Percentiles rank a stretch among this genome's conserved stretches.
Evolutionary conservation across 495 filamentous ascomycete genomes (phyloP).

Genomic region (Penicillium cosmopolitanum): DNA sequence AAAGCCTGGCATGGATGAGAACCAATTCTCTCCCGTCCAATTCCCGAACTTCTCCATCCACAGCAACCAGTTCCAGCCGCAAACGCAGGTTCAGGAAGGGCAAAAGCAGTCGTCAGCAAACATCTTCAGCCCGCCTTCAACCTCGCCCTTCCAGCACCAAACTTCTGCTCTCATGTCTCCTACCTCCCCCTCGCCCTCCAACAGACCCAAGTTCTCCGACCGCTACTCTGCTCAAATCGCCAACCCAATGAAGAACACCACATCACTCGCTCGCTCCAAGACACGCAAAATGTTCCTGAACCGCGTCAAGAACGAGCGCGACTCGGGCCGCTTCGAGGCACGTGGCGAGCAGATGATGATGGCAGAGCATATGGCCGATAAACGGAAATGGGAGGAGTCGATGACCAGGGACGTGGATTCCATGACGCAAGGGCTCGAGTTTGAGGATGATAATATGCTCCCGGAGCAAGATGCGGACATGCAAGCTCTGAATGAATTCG

Average conservation of each 20-base stretch:
- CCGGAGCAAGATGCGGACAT: constrained; percentile 41
- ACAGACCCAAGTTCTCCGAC: constrained; percentile 33
- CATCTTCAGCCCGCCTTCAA: constrained; percentile 15
- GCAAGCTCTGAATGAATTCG: constrained; percentile 38
- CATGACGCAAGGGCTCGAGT: constrained; percentile 26
- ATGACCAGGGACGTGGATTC: constrained; percentile 42
- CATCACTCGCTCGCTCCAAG: constrained; percentile 33
- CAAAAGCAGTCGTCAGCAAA: constrained; percentile 7
- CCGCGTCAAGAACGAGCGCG: constrained; percentile 71
- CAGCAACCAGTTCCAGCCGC: constrained; percentile 12
- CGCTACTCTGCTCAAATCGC: constrained; percentile 34
- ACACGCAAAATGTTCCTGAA: constrained; percentile 69
- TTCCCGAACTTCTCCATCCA: constrained; percentile 24
- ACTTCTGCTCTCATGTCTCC: constrained; percentile 14
- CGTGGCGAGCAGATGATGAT: constrained; percentile 75
- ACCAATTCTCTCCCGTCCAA: constrained; percentile 15
- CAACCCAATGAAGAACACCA: constrained; percentile 30
- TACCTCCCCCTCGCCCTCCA: constrained; percentile 16
- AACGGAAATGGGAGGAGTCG: constrained; percentile 52
- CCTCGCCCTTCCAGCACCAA: constrained; percentile 9
- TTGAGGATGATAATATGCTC: constrained; percentile 40
- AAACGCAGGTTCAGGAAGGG: constrained; percentile 1
- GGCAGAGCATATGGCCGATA: constrained; percentile 50
- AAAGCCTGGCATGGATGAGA: constrained; percentile 16
- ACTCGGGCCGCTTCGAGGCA: constrained; percentile 68